phyloP scores from a whole-genome alignment of 2,329 filamentous ascomycete genomes.

The Coniosporium tulheliwenetii region DNA sequence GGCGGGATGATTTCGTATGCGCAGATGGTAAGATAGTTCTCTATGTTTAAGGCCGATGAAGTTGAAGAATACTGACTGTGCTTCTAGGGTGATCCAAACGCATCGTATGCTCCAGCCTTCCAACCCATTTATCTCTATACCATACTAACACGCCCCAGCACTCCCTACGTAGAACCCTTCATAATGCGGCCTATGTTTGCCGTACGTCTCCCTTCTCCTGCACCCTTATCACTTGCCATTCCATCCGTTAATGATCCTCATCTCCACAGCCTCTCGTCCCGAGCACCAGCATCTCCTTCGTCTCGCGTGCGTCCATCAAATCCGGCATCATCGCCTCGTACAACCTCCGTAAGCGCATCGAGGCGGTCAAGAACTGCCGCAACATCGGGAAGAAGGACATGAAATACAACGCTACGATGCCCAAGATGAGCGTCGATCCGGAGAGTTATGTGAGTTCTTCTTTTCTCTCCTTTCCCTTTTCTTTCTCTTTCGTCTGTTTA shows the following conservation, averaged over 20 bases:
- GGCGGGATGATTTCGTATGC: slow-evolving; percentile 53
- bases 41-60: not conserved
- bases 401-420: slow-evolving; percentile 1
- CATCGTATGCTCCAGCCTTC: not conserved
- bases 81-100: slow-evolving; percentile 2
- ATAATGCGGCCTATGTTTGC: slow-evolving; percentile 3
- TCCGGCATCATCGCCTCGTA: slow-evolving; percentile 1
- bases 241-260: not conserved
- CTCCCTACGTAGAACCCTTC: slow-evolving; percentile 1
- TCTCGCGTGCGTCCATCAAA: not conserved
- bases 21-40: not conserved
- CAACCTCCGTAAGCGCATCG: slow-evolving; percentile 1
- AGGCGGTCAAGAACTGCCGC: slow-evolving; percentile 2
- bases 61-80: not conserved
- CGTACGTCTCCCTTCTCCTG: not conserved
- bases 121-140: not conserved
- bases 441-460: slow-evolving; percentile 1
- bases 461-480: not conserved
- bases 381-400: slow-evolving; percentile 3
- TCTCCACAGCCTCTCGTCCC: slow-evolving; percentile 1
- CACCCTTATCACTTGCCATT: not conserved
- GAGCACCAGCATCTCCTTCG: slow-evolving; percentile 1
- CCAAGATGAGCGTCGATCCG: slow-evolving; percentile 2
- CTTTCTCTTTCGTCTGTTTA: not conserved
- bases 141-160: not conserved